phyloP scores from a whole-genome alignment of 306 rosid genomes.

The Fagus sylvatica region DNA sequence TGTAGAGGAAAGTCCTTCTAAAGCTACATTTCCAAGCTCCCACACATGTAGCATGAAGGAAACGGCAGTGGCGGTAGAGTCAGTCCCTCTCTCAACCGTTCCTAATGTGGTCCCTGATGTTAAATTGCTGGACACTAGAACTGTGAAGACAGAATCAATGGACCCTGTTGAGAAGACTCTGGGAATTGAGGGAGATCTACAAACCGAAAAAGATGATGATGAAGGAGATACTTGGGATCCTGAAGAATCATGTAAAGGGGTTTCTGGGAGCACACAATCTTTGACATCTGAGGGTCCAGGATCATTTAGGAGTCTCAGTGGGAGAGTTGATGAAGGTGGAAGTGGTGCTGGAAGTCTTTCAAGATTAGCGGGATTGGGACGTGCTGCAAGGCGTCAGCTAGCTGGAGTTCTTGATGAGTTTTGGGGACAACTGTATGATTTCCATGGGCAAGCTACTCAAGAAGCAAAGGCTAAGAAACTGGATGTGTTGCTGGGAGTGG shows the following conservation, averaged over 20 bases:
- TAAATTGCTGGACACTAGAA: constrained; percentile 30
- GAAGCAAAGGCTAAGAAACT: constrained; percentile 71
- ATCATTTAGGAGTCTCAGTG: constrained; percentile 85
- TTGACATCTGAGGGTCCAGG: constrained; percentile 79
- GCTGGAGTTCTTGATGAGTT: constrained; percentile 78
- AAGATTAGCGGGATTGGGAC: constrained; percentile 88
- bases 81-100: constrained; percentile 40
- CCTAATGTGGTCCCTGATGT: constrained; percentile 44
- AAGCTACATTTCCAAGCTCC: constrained; percentile 33
- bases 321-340: constrained; percentile 89
- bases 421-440: constrained; percentile 90
- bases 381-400: constrained; percentile 91
- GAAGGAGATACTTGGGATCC: constrained; percentile 76
- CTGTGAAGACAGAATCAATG: constrained; percentile 34
- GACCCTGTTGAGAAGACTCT: constrained; percentile 51
- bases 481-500: constrained; percentile 59
- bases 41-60: constrained; percentile 32
- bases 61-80: constrained; percentile 34
- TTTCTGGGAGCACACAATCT: constrained; percentile 43
- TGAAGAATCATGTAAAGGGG: constrained; percentile 64
- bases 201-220: constrained; percentile 65
- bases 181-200: constrained; percentile 55
- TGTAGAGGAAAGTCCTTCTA: constrained; percentile 46
- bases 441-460: constrained; percentile 61
- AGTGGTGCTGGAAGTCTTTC: constrained; percentile 90